Evolutionary conservation across 169 alveolate genomes (phyloP), one percentile per base, ranked within the genome.

Genomic region (Eimeria zaria): DNA sequence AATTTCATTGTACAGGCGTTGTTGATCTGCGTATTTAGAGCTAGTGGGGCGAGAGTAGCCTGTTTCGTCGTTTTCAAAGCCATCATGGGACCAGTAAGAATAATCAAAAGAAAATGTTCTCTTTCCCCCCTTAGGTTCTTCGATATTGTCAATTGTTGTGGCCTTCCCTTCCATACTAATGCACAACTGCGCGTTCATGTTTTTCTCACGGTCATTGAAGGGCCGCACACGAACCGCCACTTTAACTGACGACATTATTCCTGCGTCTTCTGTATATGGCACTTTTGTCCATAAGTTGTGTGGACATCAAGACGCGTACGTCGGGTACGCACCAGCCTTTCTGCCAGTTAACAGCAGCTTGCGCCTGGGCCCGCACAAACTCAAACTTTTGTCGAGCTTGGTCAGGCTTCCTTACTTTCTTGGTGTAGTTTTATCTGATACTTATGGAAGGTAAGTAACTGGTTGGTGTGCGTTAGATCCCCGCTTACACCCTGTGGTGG

Each of bases 31-130:
- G 85, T 99, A 99, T 62, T 91, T 91, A 18, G 96, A 12, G 36
- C 78, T 84, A 33, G n/a, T 95, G 53, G 98, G 97, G 36, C 87
- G 81, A 0, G 97, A 88, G 76, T 97, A 97, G 33, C 98, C 98
- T 62, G 96, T 81, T 46, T 91, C 98, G 33, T 97, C 97, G 33
- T 94, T 97, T 62, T 88, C 97, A 95, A 97, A 99, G n/a, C 99
- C 99, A 96, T 99, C 99, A 96, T 98, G 99, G 30, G 99, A 98
- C 99, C 99, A 99, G 96, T 98, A 98, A 36, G 99, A 97, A 89
- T 98, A 98, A 92, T 99, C 99, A 97, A 98, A 98, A 24, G 99
- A 94, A 95, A 99, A 99, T 81, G 97, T 97, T 84, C 97, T 97
- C 69, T 96, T 97, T 9, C 64, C 93, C 58, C 96, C 90, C 51